Evolutionary conservation across 2,329 filamentous ascomycete species (phyloP), one percentile per base, ranked within the genome.

Genomic region (Sodiomyces alkalinus): DNA sequence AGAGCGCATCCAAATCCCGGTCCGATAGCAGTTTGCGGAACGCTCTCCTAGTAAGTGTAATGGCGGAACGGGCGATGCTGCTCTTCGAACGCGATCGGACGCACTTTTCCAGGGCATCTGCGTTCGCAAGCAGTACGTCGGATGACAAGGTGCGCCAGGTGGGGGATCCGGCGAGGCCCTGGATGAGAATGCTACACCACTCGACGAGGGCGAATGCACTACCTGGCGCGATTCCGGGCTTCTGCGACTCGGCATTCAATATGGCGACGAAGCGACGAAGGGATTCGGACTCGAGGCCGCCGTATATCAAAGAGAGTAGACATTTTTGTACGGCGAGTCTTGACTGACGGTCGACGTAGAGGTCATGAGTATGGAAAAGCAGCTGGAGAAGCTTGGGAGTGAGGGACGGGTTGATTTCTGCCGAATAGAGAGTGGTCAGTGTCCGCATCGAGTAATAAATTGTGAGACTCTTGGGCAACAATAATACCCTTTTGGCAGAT

Each of bases 131-230:
- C 17, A 92, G 55, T 22, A 90, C 55, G 19, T 82, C 74, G 38
- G 62, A 45, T 29, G 70, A 69, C 48, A 74, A 74, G 43, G 61
- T 61, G 28, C 70, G 66, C 76, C 74, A 85, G 23, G 68, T 50
- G 7, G 64, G 47, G 11, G 68, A 68, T 26, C 64, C 64, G 18
- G 68, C 68, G 16, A 85, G 61, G 33, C 77, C 65, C 43, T 86
- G 74, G 40, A 93, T 68, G 28, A 94, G 56, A 33, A 87, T 52
- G 33, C 78, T 80, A 51, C 75, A 83, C 87, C 87, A 98, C 51
- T 93, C 82, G 10, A 90, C 66, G 40, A 98, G 61, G 27, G 92
- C 82, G 48, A 94, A 92, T 5, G 85, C 80, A 52, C 74, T 92
- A 23, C 68, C 71, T 11, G 79, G 59, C 18, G 87, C 82, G 42